phyloP scores from a whole-genome alignment of 2,329 filamentous ascomycete genomes.

The Albophoma yamanashiensis region DNA sequence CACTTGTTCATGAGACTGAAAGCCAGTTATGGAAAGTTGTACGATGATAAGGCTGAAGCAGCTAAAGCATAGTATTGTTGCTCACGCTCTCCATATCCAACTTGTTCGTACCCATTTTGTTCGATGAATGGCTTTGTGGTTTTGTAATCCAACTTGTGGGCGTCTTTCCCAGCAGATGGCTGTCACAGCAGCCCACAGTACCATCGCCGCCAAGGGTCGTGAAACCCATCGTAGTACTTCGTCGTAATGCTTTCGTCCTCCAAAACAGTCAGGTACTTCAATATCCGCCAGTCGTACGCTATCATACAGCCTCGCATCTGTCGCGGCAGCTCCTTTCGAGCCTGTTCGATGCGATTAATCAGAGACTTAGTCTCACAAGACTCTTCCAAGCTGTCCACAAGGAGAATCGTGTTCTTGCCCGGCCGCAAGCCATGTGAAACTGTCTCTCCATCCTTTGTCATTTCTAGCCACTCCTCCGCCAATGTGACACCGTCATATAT shows the following conservation, averaged over 20 bases:
- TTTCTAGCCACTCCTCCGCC: constrained; percentile 21
- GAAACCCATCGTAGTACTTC: constrained; percentile 22
- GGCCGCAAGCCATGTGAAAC: not conserved
- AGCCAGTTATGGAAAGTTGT: constrained; percentile 47
- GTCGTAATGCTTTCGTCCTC: constrained; percentile 21
- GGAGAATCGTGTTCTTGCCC: constrained; percentile 18
- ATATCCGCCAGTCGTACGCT: constrained; percentile 36
- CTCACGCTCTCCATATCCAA: not conserved
- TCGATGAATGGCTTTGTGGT: not conserved
- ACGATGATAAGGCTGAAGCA: constrained; percentile 22
- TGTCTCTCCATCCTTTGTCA: constrained; percentile 3
- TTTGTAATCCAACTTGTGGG: not conserved
- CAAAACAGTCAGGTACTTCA: constrained; percentile 27
- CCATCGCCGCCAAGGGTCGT: constrained; percentile 32
- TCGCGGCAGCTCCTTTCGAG: constrained; percentile 14
- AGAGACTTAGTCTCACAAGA: constrained; percentile 19
- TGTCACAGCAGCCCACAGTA: constrained; percentile 29
- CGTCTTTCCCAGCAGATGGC: not conserved
- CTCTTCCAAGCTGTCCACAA: constrained; percentile 29
- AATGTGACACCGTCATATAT: constrained; percentile 22
- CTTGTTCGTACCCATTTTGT: not conserved
- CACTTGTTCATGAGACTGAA: constrained; percentile 51
- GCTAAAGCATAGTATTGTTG: not conserved
- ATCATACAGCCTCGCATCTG: constrained; percentile 25
- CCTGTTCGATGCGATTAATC: constrained; percentile 19